Percentiles rank a stretch among this genome's conserved stretches.
Evolutionary conservation across 1,139 yeast species (phyloP).

Genomic region (Taiozyma sp.): DNA sequence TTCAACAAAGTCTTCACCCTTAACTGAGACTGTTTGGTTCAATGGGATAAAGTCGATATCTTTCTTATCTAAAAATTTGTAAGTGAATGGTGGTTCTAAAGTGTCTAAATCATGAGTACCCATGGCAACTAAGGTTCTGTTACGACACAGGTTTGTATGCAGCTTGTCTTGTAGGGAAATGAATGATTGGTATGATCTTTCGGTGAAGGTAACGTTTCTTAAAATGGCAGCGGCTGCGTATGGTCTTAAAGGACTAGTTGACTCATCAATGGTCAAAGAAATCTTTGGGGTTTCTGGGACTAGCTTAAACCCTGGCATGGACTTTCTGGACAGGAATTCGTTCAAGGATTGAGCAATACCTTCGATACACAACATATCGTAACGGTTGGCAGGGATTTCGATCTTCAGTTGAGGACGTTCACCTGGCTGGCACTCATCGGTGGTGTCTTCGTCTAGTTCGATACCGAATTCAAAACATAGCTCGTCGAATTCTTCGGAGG

Average conservation of each 20-base stretch:
- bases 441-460: constrained; percentile 91
- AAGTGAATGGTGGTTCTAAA: constrained; percentile 78
- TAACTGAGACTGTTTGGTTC: constrained; percentile 73
- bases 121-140: constrained; percentile 94
- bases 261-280: constrained; percentile 66
- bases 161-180: constrained; percentile 94
- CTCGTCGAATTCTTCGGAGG: constrained; percentile 93
- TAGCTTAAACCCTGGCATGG: constrained; percentile 63
- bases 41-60: constrained; percentile 79
- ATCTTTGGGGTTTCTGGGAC: constrained; percentile 56
- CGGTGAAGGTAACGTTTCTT: constrained; percentile 75
- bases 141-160: constrained; percentile 93
- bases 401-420: constrained; percentile 96
- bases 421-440: constrained; percentile 65
- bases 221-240: constrained; percentile 92
- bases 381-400: constrained; percentile 97
- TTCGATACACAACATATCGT: constrained; percentile 96
- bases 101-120: constrained; percentile 96
- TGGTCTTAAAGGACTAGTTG: constrained; percentile 74
- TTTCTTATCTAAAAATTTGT: constrained; percentile 77
- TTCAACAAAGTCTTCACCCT: constrained; percentile 78
- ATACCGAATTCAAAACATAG: constrained; percentile 96
- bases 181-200: constrained; percentile 87
- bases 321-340: constrained; percentile 70
- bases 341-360: constrained; percentile 95